Conservation (phyloP, 2,329 filamentous ascomycete species). For the Paraconiothyrium sp. region DNA sequence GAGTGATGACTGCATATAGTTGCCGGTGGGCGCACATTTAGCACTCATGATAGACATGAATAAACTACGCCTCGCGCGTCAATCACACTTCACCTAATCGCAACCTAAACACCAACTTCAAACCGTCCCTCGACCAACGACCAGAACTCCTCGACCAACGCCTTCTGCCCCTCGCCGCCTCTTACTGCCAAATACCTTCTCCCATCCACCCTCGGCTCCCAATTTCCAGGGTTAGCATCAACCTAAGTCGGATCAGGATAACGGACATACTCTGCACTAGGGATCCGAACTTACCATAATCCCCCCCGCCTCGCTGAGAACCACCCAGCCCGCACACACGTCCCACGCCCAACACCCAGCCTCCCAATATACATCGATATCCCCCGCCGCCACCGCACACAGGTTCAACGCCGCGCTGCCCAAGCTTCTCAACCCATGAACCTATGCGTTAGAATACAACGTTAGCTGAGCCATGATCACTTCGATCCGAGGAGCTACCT, state of each 20-base stretch:
- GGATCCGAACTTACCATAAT: constrained; percentile 61
- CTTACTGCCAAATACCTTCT: constrained; percentile 64
- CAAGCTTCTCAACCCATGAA: constrained; percentile 73
- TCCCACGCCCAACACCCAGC: constrained; percentile 88
- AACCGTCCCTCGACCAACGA: constrained; percentile 55
- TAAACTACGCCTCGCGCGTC: background rate
- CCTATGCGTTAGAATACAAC: too few species aligned
- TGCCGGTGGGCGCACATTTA: background rate
- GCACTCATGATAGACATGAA: constrained; percentile 8
- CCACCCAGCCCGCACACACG: constrained; percentile 82
- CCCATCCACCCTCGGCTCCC: constrained; percentile 67
- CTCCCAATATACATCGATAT: constrained; percentile 82
- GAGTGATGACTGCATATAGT: constrained; percentile 9
- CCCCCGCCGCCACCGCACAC: constrained; percentile 75
- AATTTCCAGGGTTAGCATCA: constrained; percentile 76
- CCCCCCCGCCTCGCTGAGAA: constrained; percentile 78
- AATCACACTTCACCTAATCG: background rate
- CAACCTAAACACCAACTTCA: constrained; percentile 50
- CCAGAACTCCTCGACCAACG: constrained; percentile 61
- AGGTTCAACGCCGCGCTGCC: constrained; percentile 80
- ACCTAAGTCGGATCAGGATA: too few species aligned
- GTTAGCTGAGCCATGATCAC: too few species aligned
- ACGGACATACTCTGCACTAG: too few species aligned
- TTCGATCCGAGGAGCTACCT: too few species aligned
- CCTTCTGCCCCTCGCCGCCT: constrained; percentile 56